Evolutionary conservation across 140 eudicot species (phyloP).

Genomic region (Cichorium intybus): DNA sequence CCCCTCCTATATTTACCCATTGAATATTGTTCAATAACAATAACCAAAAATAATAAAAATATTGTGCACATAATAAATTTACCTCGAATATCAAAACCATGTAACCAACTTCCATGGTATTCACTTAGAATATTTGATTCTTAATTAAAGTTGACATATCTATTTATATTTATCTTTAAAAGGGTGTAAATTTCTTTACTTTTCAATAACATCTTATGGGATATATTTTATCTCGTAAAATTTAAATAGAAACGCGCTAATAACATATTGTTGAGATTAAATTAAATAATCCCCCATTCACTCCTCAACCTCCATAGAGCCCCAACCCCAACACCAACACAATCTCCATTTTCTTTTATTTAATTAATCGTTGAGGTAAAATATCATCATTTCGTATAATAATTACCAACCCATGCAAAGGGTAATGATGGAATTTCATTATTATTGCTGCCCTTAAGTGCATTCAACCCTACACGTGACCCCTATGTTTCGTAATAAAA

Average conservation of each 20-base stretch:
- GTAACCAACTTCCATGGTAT: not conserved
- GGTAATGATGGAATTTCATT: slow-evolving; percentile 44
- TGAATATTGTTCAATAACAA: not conserved
- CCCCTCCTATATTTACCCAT: slow-evolving; percentile 15
- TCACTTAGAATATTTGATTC: not conserved
- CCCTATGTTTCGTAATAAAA: slow-evolving; percentile 47
- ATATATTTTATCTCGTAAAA: not conserved
- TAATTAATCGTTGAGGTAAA: slow-evolving; percentile 34
- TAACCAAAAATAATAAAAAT: not conserved
- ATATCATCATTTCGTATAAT: slow-evolving; percentile 39
- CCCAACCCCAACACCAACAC: slow-evolving; percentile 39
- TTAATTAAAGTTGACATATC: not conserved
- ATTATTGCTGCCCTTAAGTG: slow-evolving; percentile 42
- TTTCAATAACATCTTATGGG: not conserved
- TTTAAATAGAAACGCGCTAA: not conserved
- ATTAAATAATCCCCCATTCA: slow-evolving; percentile 14
- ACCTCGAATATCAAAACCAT: too few species aligned
- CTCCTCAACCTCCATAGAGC: slow-evolving; percentile 31
- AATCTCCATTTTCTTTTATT: slow-evolving; percentile 27
- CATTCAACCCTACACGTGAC: slow-evolving; percentile 50
- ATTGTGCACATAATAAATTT: not conserved
- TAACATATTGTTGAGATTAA: not conserved
- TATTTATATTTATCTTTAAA: not conserved
- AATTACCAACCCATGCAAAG: slow-evolving; percentile 49
- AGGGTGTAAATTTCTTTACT: not conserved